phyloP scores from a whole-genome alignment of 768 basidiomycete species.

The Panus rudis region DNA sequence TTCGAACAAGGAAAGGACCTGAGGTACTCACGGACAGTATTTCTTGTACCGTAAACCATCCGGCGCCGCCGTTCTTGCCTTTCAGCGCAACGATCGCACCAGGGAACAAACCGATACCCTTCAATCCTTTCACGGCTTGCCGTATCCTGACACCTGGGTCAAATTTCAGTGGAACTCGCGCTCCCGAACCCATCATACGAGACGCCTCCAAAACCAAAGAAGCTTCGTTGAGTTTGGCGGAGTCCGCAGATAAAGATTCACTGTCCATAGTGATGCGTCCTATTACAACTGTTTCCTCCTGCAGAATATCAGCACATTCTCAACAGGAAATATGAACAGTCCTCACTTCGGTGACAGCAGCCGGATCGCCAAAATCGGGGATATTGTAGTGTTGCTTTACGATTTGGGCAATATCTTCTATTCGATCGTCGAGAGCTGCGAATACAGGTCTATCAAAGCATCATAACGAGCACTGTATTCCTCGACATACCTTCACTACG shows the following conservation, averaged over 20 bases:
- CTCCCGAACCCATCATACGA: constrained; percentile 64
- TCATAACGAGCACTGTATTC: background rate
- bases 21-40: constrained; percentile 59
- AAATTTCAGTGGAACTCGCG: constrained; percentile 66
- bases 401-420: constrained; percentile 78
- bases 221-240: constrained; percentile 64
- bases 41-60: constrained; percentile 78
- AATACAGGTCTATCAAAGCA: background rate
- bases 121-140: constrained; percentile 52
- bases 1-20: background rate
- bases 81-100: constrained; percentile 82
- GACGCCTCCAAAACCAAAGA: constrained; percentile 80
- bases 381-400: constrained; percentile 66
- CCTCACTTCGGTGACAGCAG: constrained; percentile 43
- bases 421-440: constrained; percentile 75
- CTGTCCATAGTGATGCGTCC: constrained; percentile 39
- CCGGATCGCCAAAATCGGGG: constrained; percentile 73
- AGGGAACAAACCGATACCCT: constrained; percentile 74
- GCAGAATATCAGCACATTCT: constrained; percentile 15
- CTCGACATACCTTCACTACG: constrained; percentile 63
- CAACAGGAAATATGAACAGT: background rate
- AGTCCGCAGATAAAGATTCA: constrained; percentile 44
- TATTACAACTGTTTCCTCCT: constrained; percentile 27
- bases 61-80: constrained; percentile 88
- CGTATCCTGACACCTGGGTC: constrained; percentile 58